Conservation (phyloP, 345 rosid species). For the Mercurialis annua region DNA sequence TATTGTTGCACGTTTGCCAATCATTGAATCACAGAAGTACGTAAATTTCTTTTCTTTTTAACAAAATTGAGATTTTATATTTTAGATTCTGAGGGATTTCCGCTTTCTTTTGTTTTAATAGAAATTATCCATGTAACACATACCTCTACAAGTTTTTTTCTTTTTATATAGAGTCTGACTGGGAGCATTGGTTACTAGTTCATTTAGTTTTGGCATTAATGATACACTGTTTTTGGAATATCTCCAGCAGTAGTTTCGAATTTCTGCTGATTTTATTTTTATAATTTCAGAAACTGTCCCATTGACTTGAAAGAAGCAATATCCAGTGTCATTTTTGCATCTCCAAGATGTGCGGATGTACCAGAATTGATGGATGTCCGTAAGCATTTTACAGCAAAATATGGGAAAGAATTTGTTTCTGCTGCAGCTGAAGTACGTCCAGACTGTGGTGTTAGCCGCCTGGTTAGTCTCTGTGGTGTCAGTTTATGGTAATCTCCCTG, state of each 20-base stretch:
- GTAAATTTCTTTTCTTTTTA: conserved; percentile 15
- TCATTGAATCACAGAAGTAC: conserved; percentile 84
- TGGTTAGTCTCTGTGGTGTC: conserved; percentile 43
- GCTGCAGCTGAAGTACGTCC: conserved; percentile 76
- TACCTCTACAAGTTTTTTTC: neutral
- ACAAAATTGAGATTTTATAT: neutral
- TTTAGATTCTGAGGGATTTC: neutral
- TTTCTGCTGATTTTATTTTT: conserved; percentile 3
- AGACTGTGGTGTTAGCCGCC: conserved; percentile 79
- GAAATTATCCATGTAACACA: neutral
- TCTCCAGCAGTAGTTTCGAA: neutral
- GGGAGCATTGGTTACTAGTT: neutral
- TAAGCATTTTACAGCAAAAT: conserved; percentile 73
- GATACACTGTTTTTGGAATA: neutral
- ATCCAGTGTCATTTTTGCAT: conserved; percentile 63
- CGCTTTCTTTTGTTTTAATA: neutral
- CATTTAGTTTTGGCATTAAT: no score
- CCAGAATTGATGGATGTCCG: conserved; percentile 66
- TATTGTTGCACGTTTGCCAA: conserved; percentile 64
- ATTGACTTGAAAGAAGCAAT: conserved; percentile 80
- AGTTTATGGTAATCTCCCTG: neutral
- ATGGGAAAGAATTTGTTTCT: conserved; percentile 79
- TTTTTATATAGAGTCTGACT: neutral
- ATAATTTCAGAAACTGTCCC: conserved; percentile 53
- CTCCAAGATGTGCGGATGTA: conserved; percentile 77